A percentile compares a stretch with the other conserved stretches of the same genome.
phyloP scores from a whole-genome alignment of 2,329 filamentous ascomycete species.

The Annulohypoxylon truncatum region DNA sequence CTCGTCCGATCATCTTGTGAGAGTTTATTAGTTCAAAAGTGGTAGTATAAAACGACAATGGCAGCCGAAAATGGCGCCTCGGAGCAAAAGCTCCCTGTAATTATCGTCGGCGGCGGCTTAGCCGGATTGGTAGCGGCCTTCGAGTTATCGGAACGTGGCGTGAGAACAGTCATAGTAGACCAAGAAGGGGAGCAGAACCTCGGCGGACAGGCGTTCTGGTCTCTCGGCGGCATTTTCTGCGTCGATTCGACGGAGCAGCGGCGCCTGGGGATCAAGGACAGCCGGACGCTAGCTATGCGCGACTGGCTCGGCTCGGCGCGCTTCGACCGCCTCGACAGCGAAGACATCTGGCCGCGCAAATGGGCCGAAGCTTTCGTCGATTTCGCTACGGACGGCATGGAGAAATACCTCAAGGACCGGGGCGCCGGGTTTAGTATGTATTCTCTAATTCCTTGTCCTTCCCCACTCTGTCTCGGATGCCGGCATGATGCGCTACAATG shows the following conservation, averaged over 20 bases:
- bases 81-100: slow-evolving; percentile 54
- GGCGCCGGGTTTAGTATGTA: slow-evolving; percentile 60
- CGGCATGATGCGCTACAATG: background rate
- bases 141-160: slow-evolving; percentile 63
- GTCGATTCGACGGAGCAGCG: slow-evolving; percentile 69
- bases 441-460: background rate
- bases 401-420: slow-evolving; percentile 64
- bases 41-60: background rate
- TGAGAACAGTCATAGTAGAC: slow-evolving; percentile 66
- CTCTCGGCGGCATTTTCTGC: slow-evolving; percentile 70
- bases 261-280: slow-evolving; percentile 68
- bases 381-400: slow-evolving; percentile 70
- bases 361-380: slow-evolving; percentile 74
- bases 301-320: slow-evolving; percentile 69
- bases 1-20: background rate
- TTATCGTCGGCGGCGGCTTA: slow-evolving; percentile 68
- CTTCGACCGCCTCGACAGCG: slow-evolving; percentile 64
- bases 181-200: slow-evolving; percentile 68
- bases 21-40: background rate
- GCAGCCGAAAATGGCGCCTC: background rate
- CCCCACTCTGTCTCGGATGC: background rate
- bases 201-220: slow-evolving; percentile 74
- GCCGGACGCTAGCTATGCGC: slow-evolving; percentile 65
- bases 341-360: slow-evolving; percentile 68
- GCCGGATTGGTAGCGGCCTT: slow-evolving; percentile 70